phyloP scores from a whole-genome alignment of 768 basidiomycete species.

The Hericium erinaceus region DNA sequence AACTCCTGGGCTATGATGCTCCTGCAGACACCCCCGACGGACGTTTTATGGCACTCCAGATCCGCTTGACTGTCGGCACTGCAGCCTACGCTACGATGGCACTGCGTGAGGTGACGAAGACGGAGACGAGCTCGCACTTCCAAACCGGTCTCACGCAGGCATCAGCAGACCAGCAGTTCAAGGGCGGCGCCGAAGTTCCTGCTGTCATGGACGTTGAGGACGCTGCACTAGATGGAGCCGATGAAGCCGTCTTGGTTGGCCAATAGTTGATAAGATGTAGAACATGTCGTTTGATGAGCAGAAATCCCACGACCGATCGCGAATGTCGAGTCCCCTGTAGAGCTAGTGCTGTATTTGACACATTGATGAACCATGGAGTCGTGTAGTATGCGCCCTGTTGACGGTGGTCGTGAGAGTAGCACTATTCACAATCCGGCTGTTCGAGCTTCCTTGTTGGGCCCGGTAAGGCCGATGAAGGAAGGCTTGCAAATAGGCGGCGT shows the following conservation, averaged over 20 bases:
- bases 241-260: not conserved
- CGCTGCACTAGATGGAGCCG: constrained; percentile 10
- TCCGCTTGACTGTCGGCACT: constrained; percentile 77
- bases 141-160: constrained; percentile 71
- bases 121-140: constrained; percentile 88
- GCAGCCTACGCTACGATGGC: constrained; percentile 99
- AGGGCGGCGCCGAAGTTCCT: constrained; percentile 35
- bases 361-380: no score
- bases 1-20: constrained; percentile 69
- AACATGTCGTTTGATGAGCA: not conserved
- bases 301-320: no score
- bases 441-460: not conserved
- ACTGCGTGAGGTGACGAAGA: constrained; percentile 88
- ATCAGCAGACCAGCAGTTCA: constrained; percentile 78
- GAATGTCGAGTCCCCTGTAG: no score
- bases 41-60: constrained; percentile 81
- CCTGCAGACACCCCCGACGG: constrained; percentile 63
- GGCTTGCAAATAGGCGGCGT: not conserved
- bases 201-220: constrained; percentile 22
- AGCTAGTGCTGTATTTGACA: no score
- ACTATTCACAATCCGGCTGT: no score
- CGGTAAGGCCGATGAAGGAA: not conserved
- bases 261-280: not conserved
- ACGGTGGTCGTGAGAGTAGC: not conserved
- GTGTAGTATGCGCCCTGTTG: no score